A percentile compares a stretch with the other conserved stretches of the same genome.
Evolutionary conservation across 345 rosid species (phyloP).

Genomic region (Aquilaria malaccensis): DNA sequence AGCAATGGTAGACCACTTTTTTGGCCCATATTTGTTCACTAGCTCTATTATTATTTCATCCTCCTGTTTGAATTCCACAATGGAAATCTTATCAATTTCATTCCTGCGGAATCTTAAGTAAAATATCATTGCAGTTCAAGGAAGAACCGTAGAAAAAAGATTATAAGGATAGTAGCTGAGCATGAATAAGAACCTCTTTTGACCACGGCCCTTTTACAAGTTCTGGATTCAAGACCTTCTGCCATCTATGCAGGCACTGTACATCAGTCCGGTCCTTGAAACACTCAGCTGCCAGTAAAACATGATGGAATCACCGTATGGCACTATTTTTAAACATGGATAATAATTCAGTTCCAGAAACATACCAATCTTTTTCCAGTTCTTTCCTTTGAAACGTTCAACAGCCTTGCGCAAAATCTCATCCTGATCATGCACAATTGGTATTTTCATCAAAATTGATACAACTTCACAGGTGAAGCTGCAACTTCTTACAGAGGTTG

Average conservation of each 20-base stretch:
- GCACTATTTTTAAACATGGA: neutral
- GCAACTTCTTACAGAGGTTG: neutral
- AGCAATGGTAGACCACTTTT: slow-evolving; percentile 98
- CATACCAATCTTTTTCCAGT: slow-evolving; percentile 98
- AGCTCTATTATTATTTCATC: slow-evolving; percentile 78
- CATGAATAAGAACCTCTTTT: slow-evolving; percentile 60
- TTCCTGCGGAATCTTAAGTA: neutral
- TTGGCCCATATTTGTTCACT: slow-evolving; percentile 82
- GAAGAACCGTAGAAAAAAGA: slow-evolving; percentile 2
- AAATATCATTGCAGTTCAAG: neutral
- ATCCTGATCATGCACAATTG: slow-evolving; percentile 42
- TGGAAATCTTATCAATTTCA: slow-evolving; percentile 12
- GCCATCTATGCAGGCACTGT: slow-evolving; percentile 99
- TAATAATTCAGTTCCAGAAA: neutral
- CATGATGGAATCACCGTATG: slow-evolving; percentile 2
- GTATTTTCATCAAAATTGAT: neutral
- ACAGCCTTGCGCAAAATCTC: slow-evolving; percentile 89
- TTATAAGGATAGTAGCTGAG: neutral
- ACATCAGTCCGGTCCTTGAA: slow-evolving; percentile 99
- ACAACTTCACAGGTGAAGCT: neutral
- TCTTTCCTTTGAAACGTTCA: slow-evolving; percentile 91
- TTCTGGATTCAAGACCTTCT: slow-evolving; percentile 98
- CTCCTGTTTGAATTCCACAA: slow-evolving; percentile 46
- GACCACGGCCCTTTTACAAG: slow-evolving; percentile 99
- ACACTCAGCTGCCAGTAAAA: slow-evolving; percentile 72